Conservation (phyloP, 768 basidiomycete species). For the Leccinum uliginosum region DNA sequence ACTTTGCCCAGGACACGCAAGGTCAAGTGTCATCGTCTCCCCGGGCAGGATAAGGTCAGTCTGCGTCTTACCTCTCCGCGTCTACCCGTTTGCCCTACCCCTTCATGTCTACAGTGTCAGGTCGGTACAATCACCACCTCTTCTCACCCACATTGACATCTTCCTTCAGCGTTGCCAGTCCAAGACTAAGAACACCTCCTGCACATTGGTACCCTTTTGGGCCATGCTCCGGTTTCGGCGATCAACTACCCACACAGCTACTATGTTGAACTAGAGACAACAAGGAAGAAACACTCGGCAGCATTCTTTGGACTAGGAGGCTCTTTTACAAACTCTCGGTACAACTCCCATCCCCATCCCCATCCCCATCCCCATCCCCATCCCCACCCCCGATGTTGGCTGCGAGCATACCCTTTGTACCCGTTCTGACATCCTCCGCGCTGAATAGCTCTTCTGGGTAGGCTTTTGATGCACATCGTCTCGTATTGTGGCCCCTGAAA, state of each 20-base stretch:
- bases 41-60: slow-evolving; percentile 76
- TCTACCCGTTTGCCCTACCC: slow-evolving; percentile 9
- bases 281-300: slow-evolving; percentile 69
- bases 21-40: slow-evolving; percentile 85
- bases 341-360: background rate
- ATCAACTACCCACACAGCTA: slow-evolving; percentile 44
- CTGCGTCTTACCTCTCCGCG: slow-evolving; percentile 9
- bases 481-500: slow-evolving; percentile 21
- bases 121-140: slow-evolving; percentile 35
- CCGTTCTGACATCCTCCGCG: slow-evolving; percentile 22
- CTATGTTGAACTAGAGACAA: slow-evolving; percentile 78
- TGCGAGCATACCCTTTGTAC: slow-evolving; percentile 23
- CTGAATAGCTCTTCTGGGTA: slow-evolving; percentile 33
- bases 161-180: slow-evolving; percentile 70
- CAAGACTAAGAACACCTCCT: slow-evolving; percentile 85
- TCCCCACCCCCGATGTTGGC: slow-evolving; percentile 8
- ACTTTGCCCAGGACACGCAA: slow-evolving; percentile 60
- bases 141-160: slow-evolving; percentile 5
- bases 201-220: slow-evolving; percentile 67
- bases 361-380: slow-evolving; percentile 2
- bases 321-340: slow-evolving; percentile 49
- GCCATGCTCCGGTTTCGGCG: slow-evolving; percentile 16
- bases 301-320: slow-evolving; percentile 63
- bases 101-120: slow-evolving; percentile 53
- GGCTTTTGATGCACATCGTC: slow-evolving; percentile 30